A percentile compares a stretch with the other conserved stretches of the same genome.
Evolutionary conservation across 176 grass and related monocot genomes (phyloP).

Genomic region (Miscanthus lutarioriparius): DNA sequence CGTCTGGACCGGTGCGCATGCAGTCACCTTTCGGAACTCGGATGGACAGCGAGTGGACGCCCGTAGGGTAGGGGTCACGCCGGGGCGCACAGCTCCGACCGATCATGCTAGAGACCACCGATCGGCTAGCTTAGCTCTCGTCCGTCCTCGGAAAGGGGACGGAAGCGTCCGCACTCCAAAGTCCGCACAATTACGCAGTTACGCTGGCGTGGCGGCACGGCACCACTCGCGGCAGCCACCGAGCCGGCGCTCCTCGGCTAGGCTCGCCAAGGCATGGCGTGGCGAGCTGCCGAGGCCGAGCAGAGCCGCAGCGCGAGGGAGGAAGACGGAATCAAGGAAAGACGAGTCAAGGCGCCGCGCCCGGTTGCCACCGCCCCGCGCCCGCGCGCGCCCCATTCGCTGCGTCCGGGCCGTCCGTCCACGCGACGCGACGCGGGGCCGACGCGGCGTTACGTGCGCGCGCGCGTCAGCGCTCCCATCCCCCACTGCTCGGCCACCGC

Average conservation of each 20-base stretch:
- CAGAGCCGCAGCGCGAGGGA: neutral
- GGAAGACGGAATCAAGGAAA: neutral
- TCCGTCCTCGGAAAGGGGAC: neutral
- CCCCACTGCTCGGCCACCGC: too few species aligned
- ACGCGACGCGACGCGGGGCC: neutral
- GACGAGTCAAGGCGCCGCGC: neutral
- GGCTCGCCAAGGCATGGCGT: neutral
- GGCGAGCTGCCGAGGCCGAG: neutral
- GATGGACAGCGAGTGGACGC: too few species aligned
- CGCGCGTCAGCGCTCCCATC: neutral
- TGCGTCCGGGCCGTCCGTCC: neutral
- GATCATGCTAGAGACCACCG: neutral
- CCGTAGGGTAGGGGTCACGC: too few species aligned
- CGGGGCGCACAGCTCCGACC: too few species aligned
- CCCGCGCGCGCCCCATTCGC: constrained; percentile 5
- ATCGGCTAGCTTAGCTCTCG: neutral
- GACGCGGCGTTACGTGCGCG: neutral
- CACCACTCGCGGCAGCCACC: neutral
- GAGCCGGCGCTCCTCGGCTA: neutral
- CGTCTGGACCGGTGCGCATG: neutral
- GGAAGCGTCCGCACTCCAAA: neutral
- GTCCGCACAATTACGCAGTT: neutral
- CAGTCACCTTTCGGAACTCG: too few species aligned
- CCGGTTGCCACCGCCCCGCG: neutral
- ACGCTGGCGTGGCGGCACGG: neutral